phyloP scores from a whole-genome alignment of 768 basidiomycete genomes.

The Termitomyces sp. region DNA sequence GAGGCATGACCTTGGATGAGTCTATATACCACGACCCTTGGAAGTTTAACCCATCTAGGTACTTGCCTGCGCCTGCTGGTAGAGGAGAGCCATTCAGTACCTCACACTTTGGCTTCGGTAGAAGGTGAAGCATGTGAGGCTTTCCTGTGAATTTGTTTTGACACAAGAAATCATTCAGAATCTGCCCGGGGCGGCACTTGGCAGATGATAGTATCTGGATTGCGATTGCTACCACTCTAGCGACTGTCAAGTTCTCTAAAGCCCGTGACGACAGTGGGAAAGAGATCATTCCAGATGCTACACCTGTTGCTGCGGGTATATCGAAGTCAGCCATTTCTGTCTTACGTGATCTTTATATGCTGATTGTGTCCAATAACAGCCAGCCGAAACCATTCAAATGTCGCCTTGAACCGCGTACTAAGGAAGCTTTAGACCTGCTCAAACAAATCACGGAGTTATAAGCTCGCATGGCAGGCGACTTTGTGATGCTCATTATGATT shows the following conservation, averaged over 20 bases:
- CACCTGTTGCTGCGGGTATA: background rate
- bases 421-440: constrained; percentile 1
- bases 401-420: constrained; percentile 17
- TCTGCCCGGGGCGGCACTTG: constrained; percentile 33
- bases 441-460: background rate
- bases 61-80: constrained; percentile 9
- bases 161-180: background rate
- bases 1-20: constrained; percentile 14
- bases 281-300: constrained; percentile 9
- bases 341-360: background rate
- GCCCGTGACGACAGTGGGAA: constrained; percentile 10
- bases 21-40: constrained; percentile 8
- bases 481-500: background rate
- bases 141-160: background rate
- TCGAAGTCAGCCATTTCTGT: background rate
- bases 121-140: constrained; percentile 3
- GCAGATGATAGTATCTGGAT: constrained; percentile 34
- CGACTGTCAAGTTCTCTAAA: constrained; percentile 9
- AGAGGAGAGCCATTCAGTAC: constrained; percentile 11
- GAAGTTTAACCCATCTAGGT: constrained; percentile 13
- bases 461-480: background rate
- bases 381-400: constrained; percentile 24
- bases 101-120: constrained; percentile 13
- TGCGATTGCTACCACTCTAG: constrained; percentile 9
- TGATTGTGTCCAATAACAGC: constrained; percentile 1